Conservation (phyloP, 148 eudicot genomes). For the Spergularia bocconei region DNA sequence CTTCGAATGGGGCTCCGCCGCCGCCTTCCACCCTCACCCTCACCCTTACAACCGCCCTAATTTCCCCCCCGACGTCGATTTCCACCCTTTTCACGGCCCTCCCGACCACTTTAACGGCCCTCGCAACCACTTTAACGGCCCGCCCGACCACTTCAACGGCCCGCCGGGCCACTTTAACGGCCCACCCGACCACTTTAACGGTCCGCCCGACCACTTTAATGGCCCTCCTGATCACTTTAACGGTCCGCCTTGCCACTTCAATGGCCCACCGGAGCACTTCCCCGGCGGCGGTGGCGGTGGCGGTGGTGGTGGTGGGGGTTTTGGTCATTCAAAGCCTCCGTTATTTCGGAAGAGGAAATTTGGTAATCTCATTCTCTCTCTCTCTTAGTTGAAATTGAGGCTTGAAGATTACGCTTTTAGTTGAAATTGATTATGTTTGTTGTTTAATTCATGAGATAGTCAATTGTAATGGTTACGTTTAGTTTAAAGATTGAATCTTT, state of each 20-base stretch:
- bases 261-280: conserved; percentile 23
- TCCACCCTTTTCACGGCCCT: conserved; percentile 14
- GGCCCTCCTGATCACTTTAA: conserved; percentile 6
- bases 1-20: conserved; percentile 12
- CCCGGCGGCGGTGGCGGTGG: conserved; percentile 16
- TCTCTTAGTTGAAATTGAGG: neutral
- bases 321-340: conserved; percentile 26
- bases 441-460: no score
- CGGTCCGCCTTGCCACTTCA: conserved; percentile 23
- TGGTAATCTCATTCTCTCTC: conserved; percentile 18
- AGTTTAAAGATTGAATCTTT: no score
- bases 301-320: neutral
- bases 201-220: neutral
- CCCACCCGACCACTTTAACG: neutral
- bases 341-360: conserved; percentile 34
- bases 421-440: no score
- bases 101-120: conserved; percentile 8
- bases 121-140: neutral
- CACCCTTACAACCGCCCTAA: conserved; percentile 9
- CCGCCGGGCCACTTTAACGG: neutral
- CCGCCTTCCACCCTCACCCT: conserved; percentile 8
- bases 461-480: no score
- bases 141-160: no score
- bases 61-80: conserved; percentile 13
- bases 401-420: neutral